phyloP scores from a whole-genome alignment of 1,284 basidiomycete species.

The Ceratobasidium sp. region DNA sequence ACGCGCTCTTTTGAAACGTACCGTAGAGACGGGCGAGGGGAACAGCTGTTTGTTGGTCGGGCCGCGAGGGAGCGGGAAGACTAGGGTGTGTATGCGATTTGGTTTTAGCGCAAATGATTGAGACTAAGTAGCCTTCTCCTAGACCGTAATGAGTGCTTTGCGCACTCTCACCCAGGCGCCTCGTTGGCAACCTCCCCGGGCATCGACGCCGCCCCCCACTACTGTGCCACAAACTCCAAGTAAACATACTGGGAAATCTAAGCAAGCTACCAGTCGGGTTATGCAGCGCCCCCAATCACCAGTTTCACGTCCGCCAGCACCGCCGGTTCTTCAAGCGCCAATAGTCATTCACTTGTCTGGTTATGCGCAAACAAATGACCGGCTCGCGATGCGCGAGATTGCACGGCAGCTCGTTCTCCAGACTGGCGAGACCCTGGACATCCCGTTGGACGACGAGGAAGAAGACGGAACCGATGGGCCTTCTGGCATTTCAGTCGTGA shows the following conservation, averaged over 20 bases:
- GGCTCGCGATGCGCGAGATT: slow-evolving; percentile 90
- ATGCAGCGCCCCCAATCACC: slow-evolving; percentile 47
- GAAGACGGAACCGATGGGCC: slow-evolving; percentile 52
- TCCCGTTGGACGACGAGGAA: slow-evolving; percentile 49
- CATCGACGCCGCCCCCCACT: slow-evolving; percentile 27
- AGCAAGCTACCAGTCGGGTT: slow-evolving; percentile 9
- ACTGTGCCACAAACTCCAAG: slow-evolving; percentile 14
- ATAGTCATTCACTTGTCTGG: slow-evolving; percentile 86
- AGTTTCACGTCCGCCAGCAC: slow-evolving; percentile 49
- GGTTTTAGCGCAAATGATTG: background rate
- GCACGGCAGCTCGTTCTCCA: slow-evolving; percentile 78
- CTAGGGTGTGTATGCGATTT: slow-evolving; percentile 62
- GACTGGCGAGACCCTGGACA: slow-evolving; percentile 59
- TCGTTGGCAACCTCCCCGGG: slow-evolving; percentile 5
- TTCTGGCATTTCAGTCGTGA: slow-evolving; percentile 26
- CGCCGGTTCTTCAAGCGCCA: slow-evolving; percentile 48
- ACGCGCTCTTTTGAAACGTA: slow-evolving; percentile 69
- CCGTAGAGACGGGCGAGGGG: slow-evolving; percentile 79
- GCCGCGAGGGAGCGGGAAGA: slow-evolving; percentile 83
- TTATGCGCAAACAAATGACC: slow-evolving; percentile 81
- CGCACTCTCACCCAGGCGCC: slow-evolving; percentile 18
- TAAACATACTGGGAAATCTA: slow-evolving; percentile 16
- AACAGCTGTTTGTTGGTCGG: slow-evolving; percentile 88
- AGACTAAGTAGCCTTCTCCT: background rate
- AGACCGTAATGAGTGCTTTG: slow-evolving; percentile 32